phyloP scores from a whole-genome alignment of 371 early-diverging fungal genomes.

The Gilbertella persicaria region DNA sequence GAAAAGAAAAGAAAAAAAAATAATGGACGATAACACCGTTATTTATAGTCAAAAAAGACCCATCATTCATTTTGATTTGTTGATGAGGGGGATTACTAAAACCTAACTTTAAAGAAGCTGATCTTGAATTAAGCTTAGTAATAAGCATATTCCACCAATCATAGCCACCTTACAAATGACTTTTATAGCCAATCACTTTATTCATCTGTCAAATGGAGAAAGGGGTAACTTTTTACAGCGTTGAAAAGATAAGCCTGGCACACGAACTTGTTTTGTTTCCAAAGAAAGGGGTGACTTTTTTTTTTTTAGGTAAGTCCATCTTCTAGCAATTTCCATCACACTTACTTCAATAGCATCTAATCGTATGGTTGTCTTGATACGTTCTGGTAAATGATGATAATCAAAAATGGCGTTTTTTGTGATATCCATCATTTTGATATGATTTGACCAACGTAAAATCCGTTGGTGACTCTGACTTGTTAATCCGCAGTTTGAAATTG shows the following conservation, averaged over 20 bases:
- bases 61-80: conserved; percentile 7
- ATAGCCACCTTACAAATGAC: too few species aligned
- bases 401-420: conserved; percentile 8
- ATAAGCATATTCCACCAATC: conserved; percentile 2
- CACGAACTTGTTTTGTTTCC: neutral
- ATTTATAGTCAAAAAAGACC: conserved; percentile 5
- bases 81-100: conserved; percentile 2
- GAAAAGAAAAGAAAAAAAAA: conserved; percentile 2
- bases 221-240: neutral
- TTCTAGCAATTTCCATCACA: conserved; percentile 6
- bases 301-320: too few species aligned
- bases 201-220: neutral
- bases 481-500: conserved; percentile 17
- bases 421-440: conserved; percentile 10
- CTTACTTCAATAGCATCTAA: neutral
- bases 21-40: neutral
- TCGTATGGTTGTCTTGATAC: neutral
- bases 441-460: conserved; percentile 9
- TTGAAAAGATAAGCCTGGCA: neutral
- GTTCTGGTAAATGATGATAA: too few species aligned
- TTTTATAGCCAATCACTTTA: conserved; percentile 2
- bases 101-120: neutral
- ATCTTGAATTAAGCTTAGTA: conserved; percentile 13
- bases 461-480: neutral
- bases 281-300: neutral